Conservation (phyloP, 768 basidiomycete species). For the Leccinum rimulosum region DNA sequence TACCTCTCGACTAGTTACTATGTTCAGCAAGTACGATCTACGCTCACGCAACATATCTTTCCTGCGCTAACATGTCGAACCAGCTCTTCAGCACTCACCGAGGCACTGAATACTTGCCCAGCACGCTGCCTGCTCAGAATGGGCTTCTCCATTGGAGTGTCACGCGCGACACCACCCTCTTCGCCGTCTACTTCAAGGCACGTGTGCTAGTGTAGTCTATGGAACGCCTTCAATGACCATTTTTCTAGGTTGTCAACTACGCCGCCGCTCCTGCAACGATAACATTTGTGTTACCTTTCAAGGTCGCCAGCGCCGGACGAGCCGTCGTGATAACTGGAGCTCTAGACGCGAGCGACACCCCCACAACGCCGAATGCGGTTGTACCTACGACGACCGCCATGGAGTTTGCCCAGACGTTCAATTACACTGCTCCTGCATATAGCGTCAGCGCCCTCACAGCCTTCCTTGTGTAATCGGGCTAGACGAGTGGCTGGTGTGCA, state of each 20-base stretch:
- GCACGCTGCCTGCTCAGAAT: constrained; percentile 47
- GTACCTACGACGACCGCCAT: constrained; percentile 46
- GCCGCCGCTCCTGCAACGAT: constrained; percentile 38
- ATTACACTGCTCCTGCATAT: constrained; percentile 51
- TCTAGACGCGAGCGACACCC: constrained; percentile 53
- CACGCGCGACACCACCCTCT: constrained; percentile 26
- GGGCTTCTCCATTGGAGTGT: constrained; percentile 67
- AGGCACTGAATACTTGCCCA: constrained; percentile 63
- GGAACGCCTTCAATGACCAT: background rate
- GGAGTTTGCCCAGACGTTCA: constrained; percentile 48
- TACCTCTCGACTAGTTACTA: constrained; percentile 64
- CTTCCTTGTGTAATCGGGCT: constrained; percentile 3
- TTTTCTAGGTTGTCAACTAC: constrained; percentile 52
- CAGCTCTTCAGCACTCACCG: constrained; percentile 64
- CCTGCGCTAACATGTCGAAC: background rate
- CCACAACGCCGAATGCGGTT: constrained; percentile 44
- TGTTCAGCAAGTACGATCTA: constrained; percentile 48
- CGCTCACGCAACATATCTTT: background rate
- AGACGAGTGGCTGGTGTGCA: background rate
- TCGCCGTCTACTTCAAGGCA: constrained; percentile 58
- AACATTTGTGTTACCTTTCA: constrained; percentile 55
- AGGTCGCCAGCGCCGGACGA: constrained; percentile 43
- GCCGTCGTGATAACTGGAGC: constrained; percentile 51
- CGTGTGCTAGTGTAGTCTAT: background rate
- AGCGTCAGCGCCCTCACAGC: constrained; percentile 38